These are phyloP conservation scores for Tolypocladium cylindrosporum DNA, from an alignment of 2,329 filamentous ascomycete genomes.

Conservation along the genomic window DNA sequence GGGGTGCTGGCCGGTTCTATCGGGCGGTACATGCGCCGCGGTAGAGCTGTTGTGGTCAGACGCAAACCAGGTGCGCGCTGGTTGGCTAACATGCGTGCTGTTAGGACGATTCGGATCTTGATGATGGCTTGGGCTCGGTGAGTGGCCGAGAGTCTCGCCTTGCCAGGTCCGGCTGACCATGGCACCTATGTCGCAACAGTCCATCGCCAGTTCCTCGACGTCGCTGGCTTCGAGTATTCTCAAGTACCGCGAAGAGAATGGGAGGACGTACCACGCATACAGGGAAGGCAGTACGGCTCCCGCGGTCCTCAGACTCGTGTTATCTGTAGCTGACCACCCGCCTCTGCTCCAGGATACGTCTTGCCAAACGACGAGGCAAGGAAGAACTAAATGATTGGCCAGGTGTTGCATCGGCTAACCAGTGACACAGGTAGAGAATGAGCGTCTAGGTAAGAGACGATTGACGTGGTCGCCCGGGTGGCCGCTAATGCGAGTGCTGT, in stretches of 20 bases:
- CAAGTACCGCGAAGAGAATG: constrained; percentile 25
- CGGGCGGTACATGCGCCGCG: neutral
- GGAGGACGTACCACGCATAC: constrained; percentile 26
- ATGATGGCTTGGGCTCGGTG: constrained; percentile 3
- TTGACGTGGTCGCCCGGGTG: neutral
- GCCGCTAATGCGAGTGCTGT: neutral
- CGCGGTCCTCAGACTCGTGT: no score
- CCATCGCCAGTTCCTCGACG: constrained; percentile 6
- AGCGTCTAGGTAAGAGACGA: constrained; percentile 15
- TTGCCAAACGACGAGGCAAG: constrained; percentile 20
- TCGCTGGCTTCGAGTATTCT: constrained; percentile 26
- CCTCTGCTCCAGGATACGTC: constrained; percentile 13
- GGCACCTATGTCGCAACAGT: neutral
- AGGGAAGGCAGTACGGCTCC: constrained; percentile 14
- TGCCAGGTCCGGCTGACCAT: neutral
- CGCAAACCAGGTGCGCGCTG: neutral
- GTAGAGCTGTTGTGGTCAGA: neutral
- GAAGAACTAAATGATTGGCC: neutral
- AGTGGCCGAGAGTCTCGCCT: neutral
- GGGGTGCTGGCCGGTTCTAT: rapidly evolving
- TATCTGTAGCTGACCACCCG: neutral
- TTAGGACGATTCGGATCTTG: neutral
- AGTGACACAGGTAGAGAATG: constrained; percentile 15
- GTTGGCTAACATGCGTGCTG: neutral
- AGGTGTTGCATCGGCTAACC: neutral